Evolutionary conservation across 805 yeast genomes (phyloP).

Genomic region (Candida vartiovaarae): DNA sequence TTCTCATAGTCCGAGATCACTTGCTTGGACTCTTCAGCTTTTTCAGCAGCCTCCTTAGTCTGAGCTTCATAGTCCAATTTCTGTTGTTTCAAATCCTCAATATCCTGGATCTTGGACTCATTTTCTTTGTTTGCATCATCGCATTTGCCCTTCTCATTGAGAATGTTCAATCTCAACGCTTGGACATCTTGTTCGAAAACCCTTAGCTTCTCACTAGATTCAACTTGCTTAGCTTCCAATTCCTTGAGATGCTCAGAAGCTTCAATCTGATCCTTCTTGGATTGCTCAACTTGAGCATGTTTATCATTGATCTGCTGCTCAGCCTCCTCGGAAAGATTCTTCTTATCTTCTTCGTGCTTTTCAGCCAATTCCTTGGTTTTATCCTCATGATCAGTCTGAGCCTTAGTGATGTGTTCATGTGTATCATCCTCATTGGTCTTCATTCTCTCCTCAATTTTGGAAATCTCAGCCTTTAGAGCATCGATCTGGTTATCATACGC

Average conservation of each 20-base stretch:
- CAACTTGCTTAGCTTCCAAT: slow-evolving; percentile 19
- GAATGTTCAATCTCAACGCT: slow-evolving; percentile 9
- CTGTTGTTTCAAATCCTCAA: slow-evolving; percentile 15
- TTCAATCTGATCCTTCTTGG: slow-evolving; percentile 15
- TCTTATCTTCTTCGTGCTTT: slow-evolving; percentile 19
- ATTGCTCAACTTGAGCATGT: slow-evolving; percentile 15
- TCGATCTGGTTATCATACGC: slow-evolving; percentile 17
- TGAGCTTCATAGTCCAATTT: slow-evolving; percentile 12
- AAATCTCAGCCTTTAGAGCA: slow-evolving; percentile 19
- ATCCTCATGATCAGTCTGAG: slow-evolving; percentile 12
- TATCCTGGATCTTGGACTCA: slow-evolving; percentile 8
- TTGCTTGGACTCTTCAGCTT: slow-evolving; percentile 7
- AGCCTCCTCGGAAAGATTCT: slow-evolving; percentile 17
- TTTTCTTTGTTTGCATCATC: slow-evolving; percentile 13
- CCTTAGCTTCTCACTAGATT: slow-evolving; percentile 17
- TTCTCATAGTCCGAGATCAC: slow-evolving; percentile 7
- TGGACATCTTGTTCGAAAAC: slow-evolving; percentile 14
- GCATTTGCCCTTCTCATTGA: slow-evolving; percentile 14
- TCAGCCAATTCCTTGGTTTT: slow-evolving; percentile 15
- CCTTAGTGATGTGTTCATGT: slow-evolving; percentile 10
- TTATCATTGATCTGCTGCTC: slow-evolving; percentile 16
- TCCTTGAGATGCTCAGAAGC: slow-evolving; percentile 18
- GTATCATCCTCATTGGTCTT: slow-evolving; percentile 8
- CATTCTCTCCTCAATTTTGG: slow-evolving; percentile 15
- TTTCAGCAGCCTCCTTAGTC: slow-evolving; percentile 9